Conservation (phyloP, 108 stramenopile species). For the Stephanodiscus minutulus region DNA sequence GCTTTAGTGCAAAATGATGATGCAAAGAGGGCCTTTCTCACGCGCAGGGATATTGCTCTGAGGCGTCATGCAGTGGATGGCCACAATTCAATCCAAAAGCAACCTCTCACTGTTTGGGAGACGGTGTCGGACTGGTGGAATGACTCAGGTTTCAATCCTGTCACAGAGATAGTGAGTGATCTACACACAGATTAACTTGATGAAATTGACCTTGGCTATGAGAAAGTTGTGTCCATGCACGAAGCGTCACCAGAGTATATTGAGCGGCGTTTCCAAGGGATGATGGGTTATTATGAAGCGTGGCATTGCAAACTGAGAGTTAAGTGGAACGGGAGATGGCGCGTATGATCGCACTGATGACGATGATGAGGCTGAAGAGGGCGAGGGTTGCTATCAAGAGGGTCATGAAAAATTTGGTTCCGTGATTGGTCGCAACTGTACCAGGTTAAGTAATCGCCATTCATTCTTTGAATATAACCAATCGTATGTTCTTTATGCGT, state of each 20-base stretch:
- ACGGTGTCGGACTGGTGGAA: no score
- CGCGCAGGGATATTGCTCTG: no score
- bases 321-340: slow-evolving; percentile 15
- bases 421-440: background rate
- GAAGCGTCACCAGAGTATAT: background rate
- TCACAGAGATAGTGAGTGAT: no score
- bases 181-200: no score
- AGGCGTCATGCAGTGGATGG: no score
- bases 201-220: no score
- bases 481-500: slow-evolving; percentile 1
- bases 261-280: background rate
- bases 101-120: no score
- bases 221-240: no score
- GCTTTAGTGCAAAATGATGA: no score
- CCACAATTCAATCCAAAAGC: no score
- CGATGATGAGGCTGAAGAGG: slow-evolving; percentile 10
- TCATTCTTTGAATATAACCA: background rate
- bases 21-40: no score
- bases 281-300: slow-evolving; percentile 1
- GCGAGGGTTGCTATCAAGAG: background rate
- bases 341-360: slow-evolving; percentile 15
- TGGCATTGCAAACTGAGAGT: background rate
- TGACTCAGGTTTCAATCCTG: no score
- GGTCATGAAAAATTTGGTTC: background rate
- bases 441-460: background rate